Evolutionary conservation across 352 stramenopile genomes (phyloP), one percentile per base, ranked within the genome.

Genomic region (Phytophthora multivora): DNA sequence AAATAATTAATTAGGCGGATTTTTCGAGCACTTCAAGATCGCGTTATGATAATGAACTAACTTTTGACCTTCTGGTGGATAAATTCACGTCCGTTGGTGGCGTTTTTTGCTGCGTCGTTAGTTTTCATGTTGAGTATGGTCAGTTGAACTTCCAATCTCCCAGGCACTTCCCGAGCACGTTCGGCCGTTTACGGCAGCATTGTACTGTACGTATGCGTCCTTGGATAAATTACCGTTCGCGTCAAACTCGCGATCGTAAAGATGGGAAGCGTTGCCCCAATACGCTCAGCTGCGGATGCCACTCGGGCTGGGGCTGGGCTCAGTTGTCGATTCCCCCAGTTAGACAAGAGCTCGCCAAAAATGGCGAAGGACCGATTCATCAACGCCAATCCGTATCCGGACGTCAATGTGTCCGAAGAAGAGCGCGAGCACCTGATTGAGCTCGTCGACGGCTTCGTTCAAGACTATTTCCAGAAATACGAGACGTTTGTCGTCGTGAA

Each of bases 401-500:
- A 46, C 40, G 18, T 59, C 19, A 13, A 58, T 21, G n/a, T 66
- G 33, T 58, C 55, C 5, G 36, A 65, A 26, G 36, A 58, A 25
- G 60, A 69, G 13, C 52, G 43, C 6, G 15, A 30, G 9, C 55
- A 56, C 19, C 12, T 63, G 12, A 40, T 63, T 26, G 33, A 43
- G 18, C 36, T 63, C 6, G 54, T 48, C 1, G 23, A 52, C 33
- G 21, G 33, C 9, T 48, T 69, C 19, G 53, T 59, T 11, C 38
- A 71, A 31, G 46, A 63, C n/a, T 59, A 61, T 43, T 69, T 63
- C 23, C 19, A 46, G 7, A 75, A 77, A 25, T 71, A 71, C 28
- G 51, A 67, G 25, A 46, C 63, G 13, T 72, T 64, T 38, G 58
- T 68, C 10, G 31, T 54, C 25, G 40, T 40, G 40, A 38, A 68